These are phyloP conservation scores for Cryptosporidium baileyi DNA, from an alignment of 169 alveolate genomes.

Conservation along the genomic window DNA sequence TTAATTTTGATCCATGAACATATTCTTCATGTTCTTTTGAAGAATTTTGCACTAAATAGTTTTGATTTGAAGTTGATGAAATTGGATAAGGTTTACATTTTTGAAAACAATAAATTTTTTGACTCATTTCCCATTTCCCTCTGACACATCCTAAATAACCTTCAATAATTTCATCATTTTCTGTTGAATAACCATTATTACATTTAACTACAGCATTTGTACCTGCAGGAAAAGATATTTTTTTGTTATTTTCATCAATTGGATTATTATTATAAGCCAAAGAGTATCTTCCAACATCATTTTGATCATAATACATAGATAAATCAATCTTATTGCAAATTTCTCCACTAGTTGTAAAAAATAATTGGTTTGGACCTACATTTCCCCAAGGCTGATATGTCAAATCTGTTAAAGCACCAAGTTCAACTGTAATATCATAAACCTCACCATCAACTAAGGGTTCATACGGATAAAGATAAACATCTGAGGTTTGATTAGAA, in stretches of 20 bases:
- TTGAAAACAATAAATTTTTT: constrained; percentile 9
- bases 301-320: not conserved
- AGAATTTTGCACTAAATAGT: constrained; percentile 11
- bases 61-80: constrained; percentile 8
- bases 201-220: constrained; percentile 25
- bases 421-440: constrained; percentile 73
- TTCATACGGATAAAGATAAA: constrained; percentile 30
- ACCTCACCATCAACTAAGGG: constrained; percentile 71
- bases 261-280: constrained; percentile 27
- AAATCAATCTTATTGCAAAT: constrained; percentile 9
- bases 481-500: constrained; percentile 53
- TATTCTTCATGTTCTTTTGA: not conserved
- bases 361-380: constrained; percentile 62
- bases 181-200: constrained; percentile 46
- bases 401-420: constrained; percentile 76
- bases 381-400: constrained; percentile 81
- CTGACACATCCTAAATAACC: constrained; percentile 41
- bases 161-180: not conserved
- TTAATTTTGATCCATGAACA: constrained; percentile 1
- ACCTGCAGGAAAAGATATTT: constrained; percentile 34
- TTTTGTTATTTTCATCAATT: not conserved
- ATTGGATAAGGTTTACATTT: constrained; percentile 50
- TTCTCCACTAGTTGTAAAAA: constrained; percentile 66
- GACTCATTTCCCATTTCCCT: constrained; percentile 27
- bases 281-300: not conserved